These are phyloP conservation scores for Neurospora terricola DNA, from an alignment of 495 filamentous ascomycete species.

Conservation along the genomic window DNA sequence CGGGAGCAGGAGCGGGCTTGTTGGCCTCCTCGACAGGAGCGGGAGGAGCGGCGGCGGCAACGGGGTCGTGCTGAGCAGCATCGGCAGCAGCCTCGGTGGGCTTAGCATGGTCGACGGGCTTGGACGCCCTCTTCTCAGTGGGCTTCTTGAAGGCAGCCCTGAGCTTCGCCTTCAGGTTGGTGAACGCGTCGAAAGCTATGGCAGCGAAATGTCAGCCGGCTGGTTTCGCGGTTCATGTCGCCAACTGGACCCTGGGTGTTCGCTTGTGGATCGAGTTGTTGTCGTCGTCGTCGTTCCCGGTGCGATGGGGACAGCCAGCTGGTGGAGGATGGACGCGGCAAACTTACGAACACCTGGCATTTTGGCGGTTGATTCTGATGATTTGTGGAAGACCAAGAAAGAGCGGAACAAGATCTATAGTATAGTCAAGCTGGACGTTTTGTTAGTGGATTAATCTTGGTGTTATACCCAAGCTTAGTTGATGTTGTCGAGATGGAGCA, in stretches of 20 bases:
- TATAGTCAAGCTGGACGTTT: background rate
- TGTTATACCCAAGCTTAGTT: background rate
- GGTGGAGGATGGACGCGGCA: background rate
- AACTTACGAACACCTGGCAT: conserved; percentile 14
- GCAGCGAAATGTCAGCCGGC: background rate
- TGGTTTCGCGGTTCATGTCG: background rate
- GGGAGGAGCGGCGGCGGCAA: conserved; percentile 3
- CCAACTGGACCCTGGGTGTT: background rate
- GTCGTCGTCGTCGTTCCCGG: background rate
- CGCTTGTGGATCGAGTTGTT: background rate
- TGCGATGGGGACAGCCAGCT: background rate
- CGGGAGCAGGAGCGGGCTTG: too few relatives aligned
- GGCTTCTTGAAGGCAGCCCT: conserved; percentile 27
- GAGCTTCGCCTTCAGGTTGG: conserved; percentile 26
- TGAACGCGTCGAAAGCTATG: conserved; percentile 19
- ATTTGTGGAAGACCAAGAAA: background rate
- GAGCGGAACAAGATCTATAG: background rate
- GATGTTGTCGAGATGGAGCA: background rate
- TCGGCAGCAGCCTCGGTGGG: conserved; percentile 2
- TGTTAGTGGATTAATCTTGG: background rate
- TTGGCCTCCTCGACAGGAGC: conserved; percentile 4
- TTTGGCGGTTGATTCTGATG: conserved; percentile 3
- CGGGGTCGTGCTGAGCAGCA: background rate
- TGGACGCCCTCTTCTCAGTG: conserved; percentile 10
- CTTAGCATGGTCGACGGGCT: conserved; percentile 6